These are phyloP conservation scores for Apophysomyces sp. DNA, from an alignment of 371 early-diverging fungal species.

Conservation along the genomic window DNA sequence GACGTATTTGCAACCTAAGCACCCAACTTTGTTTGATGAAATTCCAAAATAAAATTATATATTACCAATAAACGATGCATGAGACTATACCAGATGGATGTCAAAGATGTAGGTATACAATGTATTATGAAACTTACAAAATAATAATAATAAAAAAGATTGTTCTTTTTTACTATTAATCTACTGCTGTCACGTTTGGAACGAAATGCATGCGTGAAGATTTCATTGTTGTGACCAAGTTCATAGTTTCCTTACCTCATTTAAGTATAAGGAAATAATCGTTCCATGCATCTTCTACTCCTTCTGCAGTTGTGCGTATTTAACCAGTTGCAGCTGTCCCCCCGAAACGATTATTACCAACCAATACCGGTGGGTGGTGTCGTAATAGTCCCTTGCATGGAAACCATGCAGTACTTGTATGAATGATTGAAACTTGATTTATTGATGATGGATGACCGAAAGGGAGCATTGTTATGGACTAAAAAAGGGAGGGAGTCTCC, in stretches of 20 bases:
- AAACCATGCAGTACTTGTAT: neutral
- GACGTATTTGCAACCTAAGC: no score
- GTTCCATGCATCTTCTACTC: neutral
- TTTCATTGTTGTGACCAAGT: neutral
- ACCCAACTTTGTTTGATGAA: no score
- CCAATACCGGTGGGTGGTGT: neutral
- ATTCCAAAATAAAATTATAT: no score
- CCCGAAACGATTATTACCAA: neutral
- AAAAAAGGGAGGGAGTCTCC: neutral
- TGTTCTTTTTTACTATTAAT: neutral
- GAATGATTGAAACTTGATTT: neutral
- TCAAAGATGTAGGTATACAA: no score
- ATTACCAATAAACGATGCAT: neutral
- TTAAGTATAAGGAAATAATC: neutral
- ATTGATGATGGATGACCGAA: neutral
- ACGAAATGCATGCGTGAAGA: neutral
- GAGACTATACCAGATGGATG: neutral
- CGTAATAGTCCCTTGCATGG: neutral
- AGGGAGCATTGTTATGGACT: constrained; percentile 5
- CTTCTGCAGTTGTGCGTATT: neutral
- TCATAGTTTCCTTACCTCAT: neutral
- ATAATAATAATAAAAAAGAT: no score
- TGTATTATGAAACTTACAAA: no score
- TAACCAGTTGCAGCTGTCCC: neutral
- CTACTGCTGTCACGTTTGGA: neutral